A percentile compares a stretch with the other conserved stretches of the same genome.
Conservation (phyloP, 164 flowering plant genomes). For the Akebia trifoliata region DNA sequence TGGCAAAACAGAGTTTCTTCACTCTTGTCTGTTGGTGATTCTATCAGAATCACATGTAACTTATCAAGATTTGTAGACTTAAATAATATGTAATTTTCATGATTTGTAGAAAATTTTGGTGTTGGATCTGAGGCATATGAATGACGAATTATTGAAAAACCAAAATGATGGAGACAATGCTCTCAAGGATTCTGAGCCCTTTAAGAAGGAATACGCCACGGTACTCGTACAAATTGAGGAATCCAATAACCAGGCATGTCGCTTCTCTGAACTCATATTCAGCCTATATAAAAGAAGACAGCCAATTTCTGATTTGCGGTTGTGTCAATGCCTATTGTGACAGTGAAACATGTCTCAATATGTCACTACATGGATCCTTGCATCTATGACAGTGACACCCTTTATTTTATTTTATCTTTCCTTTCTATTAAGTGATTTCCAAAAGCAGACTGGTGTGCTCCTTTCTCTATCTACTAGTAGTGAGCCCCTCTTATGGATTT, state of each 20-base stretch:
- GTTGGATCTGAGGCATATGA: conserved; percentile 52
- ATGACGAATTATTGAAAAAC: conserved; percentile 47
- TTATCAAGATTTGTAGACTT: background rate
- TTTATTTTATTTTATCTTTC: background rate
- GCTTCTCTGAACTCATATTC: conserved; percentile 7
- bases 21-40: no score
- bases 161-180: conserved; percentile 34
- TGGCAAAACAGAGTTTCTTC: no score
- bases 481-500: no score
- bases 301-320: no score
- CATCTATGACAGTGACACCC: no score
- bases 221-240: conserved; percentile 50
- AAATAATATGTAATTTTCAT: background rate
- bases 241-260: conserved; percentile 55
- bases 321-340: no score
- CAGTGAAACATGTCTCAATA: no score
- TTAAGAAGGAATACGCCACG: conserved; percentile 54
- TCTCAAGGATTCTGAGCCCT: conserved; percentile 41
- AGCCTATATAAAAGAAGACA: background rate
- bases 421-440: no score
- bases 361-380: no score
- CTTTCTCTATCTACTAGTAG: no score
- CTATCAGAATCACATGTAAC: no score
- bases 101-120: conserved; percentile 52
- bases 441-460: no score